Base-by-base conservation (phyloP, 2,329 filamentous ascomycete species). In the Furcasterigmium sp. region DNA sequence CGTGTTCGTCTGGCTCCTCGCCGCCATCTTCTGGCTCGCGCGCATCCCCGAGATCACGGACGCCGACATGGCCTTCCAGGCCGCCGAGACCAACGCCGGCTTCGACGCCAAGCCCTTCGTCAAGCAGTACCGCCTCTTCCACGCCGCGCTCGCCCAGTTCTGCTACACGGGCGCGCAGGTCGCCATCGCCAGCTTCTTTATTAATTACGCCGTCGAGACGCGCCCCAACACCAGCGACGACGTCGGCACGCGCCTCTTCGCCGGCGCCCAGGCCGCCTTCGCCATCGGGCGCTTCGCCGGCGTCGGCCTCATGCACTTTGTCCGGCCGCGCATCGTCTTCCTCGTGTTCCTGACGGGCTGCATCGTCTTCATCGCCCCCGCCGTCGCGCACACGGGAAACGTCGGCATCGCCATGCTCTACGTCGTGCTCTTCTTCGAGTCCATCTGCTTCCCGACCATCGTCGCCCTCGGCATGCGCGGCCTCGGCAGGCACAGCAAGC, bases 361-460 rank as follows among this genome's bases (percentile, higher is more conserved):
- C 53, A 77, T 88, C 57, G 59, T 86, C 48, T 90, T 89, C 64
- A 58, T 72, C 29, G 65, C 60, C 11, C 70, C 73, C 1, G 57
- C 73, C 29, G 73, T 75, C 50, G 70, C 70, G 1, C 61, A 70
- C 45, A 51, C 60, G 10, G 69, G 64, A n/a, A 67, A 70, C 49
- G 60, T 60, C 0, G 75, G 74, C 36, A 65, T 80, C 48, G 67
- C 72, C 5, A 80, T 88, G 71, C 73, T 89, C 23, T 86, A 80
- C 60, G 49, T 86, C 9, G 79, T 83, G 7, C 71, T 90, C 19
- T 89, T 91, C 69, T 91, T 91, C 62, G 87, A 88, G 63, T 84
- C 78, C 4, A 85, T 88, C 56, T 85, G 83, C 61, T 91, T 91
- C 69, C 86, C 87, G 0, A 90, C 85, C 15, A 89, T 91, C 55